Conservation (phyloP, 768 basidiomycete genomes). For the Tylopilus intermedius region DNA sequence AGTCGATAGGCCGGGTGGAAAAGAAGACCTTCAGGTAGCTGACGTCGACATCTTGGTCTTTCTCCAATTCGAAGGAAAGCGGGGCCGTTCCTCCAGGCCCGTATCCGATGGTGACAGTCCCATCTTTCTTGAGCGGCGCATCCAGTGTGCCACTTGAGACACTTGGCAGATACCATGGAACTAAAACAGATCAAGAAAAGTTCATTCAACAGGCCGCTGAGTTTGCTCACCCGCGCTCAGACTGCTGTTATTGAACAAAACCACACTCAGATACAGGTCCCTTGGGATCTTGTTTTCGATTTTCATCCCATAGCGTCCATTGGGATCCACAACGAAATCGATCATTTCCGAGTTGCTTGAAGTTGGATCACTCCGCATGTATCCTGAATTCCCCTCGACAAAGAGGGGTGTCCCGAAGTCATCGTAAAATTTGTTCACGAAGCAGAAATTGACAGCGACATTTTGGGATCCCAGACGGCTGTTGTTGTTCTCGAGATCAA, state of each 20-base stretch:
- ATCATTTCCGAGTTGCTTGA: not conserved
- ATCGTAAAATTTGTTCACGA: slow-evolving; percentile 4
- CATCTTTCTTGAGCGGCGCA: slow-evolving; percentile 1
- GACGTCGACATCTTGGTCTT: slow-evolving; percentile 33
- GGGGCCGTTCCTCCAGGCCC: slow-evolving; percentile 33
- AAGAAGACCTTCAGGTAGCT: slow-evolving; percentile 44
- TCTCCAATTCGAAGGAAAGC: slow-evolving; percentile 29
- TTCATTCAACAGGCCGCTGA: not conserved
- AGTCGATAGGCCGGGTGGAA: slow-evolving; percentile 32
- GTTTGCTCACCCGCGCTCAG: slow-evolving; percentile 30
- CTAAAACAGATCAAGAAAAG: slow-evolving; percentile 1
- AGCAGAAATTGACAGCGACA: slow-evolving; percentile 13
- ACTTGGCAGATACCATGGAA: slow-evolving; percentile 5
- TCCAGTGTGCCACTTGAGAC: not conserved
- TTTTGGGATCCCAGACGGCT: not conserved
- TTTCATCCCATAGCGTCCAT: slow-evolving; percentile 31
- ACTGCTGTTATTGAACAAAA: slow-evolving; percentile 41
- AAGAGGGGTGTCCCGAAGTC: not conserved
- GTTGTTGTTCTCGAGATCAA: slow-evolving; percentile 8
- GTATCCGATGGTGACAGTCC: slow-evolving; percentile 35
- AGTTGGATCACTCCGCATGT: not conserved
- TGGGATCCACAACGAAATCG: slow-evolving; percentile 21
- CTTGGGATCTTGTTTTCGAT: slow-evolving; percentile 31
- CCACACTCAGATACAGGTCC: slow-evolving; percentile 37
- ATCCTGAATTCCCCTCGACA: not conserved